Evolutionary conservation across 2,329 filamentous ascomycete species (phyloP).

Genomic region (Ilyonectria mors-panacis): DNA sequence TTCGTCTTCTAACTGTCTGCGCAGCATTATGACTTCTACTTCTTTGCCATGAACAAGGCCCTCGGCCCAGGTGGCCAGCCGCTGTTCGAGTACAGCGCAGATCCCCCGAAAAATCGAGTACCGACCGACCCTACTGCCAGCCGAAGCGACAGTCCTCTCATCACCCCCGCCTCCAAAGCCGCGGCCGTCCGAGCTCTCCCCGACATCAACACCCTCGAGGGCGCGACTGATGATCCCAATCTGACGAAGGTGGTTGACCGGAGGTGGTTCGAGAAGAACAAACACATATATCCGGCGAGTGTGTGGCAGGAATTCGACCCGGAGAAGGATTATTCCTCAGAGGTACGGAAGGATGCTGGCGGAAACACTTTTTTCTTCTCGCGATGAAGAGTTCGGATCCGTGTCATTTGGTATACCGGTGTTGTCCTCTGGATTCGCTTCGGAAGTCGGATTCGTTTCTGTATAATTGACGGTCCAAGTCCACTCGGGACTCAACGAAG

Average conservation of each 20-base stretch:
- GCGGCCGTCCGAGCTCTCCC: constrained; percentile 57
- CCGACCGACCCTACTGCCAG: constrained; percentile 36
- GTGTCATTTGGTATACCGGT: constrained; percentile 15
- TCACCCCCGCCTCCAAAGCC: constrained; percentile 54
- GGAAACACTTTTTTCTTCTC: constrained; percentile 96
- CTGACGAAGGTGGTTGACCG: constrained; percentile 96
- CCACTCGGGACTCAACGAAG: constrained; percentile 19
- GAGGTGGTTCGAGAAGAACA: constrained; percentile 97
- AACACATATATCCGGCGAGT: constrained; percentile 97
- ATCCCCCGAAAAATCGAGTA: constrained; percentile 58
- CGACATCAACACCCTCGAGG: constrained; percentile 76
- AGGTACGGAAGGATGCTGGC: constrained; percentile 85
- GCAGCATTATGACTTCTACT: constrained; percentile 97
- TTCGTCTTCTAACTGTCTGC: constrained; percentile 38
- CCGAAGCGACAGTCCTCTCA: constrained; percentile 37
- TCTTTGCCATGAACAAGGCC: constrained; percentile 93
- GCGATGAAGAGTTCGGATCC: constrained; percentile 47
- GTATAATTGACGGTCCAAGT: constrained; percentile 26
- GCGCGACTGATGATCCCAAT: constrained; percentile 81
- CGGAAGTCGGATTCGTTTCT: constrained; percentile 18
- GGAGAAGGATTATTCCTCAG: constrained; percentile 84
- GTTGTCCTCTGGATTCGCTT: constrained; percentile 16
- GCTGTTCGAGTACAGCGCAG: constrained; percentile 82
- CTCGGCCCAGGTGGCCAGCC: constrained; percentile 78
- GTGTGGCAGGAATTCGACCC: constrained; percentile 97